A percentile compares a stretch with the other conserved stretches of the same genome.
These are phyloP conservation scores for Coemansia nantahalensis DNA, from an alignment of 192 early-diverging fungal genomes.

Conservation along the genomic window DNA sequence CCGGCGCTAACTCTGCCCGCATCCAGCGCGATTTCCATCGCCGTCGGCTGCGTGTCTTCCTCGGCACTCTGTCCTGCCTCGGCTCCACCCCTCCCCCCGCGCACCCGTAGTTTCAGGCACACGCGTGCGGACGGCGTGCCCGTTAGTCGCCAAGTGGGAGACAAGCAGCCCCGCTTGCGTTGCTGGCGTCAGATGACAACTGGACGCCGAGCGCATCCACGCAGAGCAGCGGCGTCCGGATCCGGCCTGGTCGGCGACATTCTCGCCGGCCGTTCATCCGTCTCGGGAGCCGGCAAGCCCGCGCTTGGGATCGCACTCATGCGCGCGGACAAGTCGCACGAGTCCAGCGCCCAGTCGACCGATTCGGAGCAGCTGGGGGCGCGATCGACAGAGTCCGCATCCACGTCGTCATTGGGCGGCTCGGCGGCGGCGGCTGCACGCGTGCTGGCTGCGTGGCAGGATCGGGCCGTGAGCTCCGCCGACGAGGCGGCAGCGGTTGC, in stretches of 20 bases:
- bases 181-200: constrained; percentile 22
- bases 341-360: constrained; percentile 34
- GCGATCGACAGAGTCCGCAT: constrained; percentile 24
- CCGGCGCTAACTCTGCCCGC: no score
- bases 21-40: no score
- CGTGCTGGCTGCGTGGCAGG: constrained; percentile 53
- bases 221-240: constrained; percentile 8
- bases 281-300: constrained; percentile 5
- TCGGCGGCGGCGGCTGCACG: constrained; percentile 49
- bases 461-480: constrained; percentile 21
- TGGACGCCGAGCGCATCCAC: constrained; percentile 12
- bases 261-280: constrained; percentile 35
- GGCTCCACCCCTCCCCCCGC: no score
- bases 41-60: not conserved
- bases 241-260: constrained; percentile 38
- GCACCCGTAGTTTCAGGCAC: no score
- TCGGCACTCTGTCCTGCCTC: no score
- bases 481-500: constrained; percentile 4
- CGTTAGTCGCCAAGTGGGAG: no score
- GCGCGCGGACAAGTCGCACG: constrained; percentile 26
- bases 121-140: not conserved
- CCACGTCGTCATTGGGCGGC: constrained; percentile 42
- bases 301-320: constrained; percentile 14
- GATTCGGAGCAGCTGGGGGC: constrained; percentile 40
- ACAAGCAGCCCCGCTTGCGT: no score